Evolutionary conservation across 495 filamentous ascomycete species (phyloP), one percentile per base, ranked within the genome.

Genomic region (Neohortaea acidophila): DNA sequence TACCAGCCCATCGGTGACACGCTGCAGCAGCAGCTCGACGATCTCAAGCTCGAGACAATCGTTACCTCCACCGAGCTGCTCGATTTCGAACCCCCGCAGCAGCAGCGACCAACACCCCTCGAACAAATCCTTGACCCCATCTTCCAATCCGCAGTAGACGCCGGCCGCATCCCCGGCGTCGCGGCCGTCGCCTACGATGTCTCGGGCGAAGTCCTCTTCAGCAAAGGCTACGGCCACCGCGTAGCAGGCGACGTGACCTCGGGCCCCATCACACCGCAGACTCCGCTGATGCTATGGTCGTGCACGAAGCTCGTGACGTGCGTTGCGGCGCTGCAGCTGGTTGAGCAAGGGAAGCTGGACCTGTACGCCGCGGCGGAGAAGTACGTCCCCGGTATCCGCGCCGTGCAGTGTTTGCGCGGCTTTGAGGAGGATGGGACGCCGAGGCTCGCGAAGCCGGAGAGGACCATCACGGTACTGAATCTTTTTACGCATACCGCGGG

Each of bases 241-340:
- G 15, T 21, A 8, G 8, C 17, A 7, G 32, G 10, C 6, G 32
- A 34, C 32, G 17, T 20, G 15, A 34, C 4, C 32, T 34, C 32
- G 7, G 10, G 17, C 4, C 19, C 4, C 3, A 20, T 34, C 13
- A 21, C 32, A 21, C 14, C 32, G 5, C 11, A 8, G 10, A 34
- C 32, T 4, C 32, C 17, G 8, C 7, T 20, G 4, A 20, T 34
- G 32, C 19, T 34, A 5, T 34, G 7, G 8, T 34, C 28, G 2
- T 33, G 28, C 30, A 44, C 41, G 13, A 55, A 56, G 38, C 43
- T 56, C 13, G 41, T 58, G 11, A 47, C 51, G 13, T 44, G 41
- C 17, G 50, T 58, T 35, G 39, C 45, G 10, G 50, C 50, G 9
- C 23, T 58, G 6, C 48, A 56, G 35, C 33, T 23, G 27, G 47